Evolutionary conservation across 495 filamentous ascomycete species (phyloP), one percentile per base, ranked within the genome.

Genomic region (Penicillium manginii): DNA sequence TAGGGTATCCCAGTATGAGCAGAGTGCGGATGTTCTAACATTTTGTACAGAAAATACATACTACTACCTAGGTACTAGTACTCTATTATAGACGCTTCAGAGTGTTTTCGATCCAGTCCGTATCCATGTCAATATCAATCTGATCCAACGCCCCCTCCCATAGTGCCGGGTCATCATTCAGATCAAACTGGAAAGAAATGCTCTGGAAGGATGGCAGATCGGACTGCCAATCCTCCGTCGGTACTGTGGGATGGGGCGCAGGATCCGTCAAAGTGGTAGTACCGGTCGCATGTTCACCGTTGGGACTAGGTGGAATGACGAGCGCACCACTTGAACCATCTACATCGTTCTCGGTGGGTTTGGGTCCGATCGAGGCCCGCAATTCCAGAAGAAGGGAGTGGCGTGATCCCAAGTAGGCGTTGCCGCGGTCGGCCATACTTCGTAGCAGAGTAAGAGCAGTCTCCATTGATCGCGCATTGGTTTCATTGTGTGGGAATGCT

Each of bases 341-440:
- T 11, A 18, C 15, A 12, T 57, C 54, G n/a, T 26, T 51, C n/a
- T 10, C 35, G 1, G 40, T 18, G 14, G 54, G 40, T 8, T 52
- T 69, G 3, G 70, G 66, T 10, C 61, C 66, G 31, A 76, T 69
- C 10, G 68, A 55, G 1, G 73, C 68, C 14, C 66, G 61, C 5
- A 76, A 59, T 42, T 75, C 72, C 14, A 75, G 57, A 17, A 82
- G 64, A 14, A 80, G 55, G 7, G 74, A 66, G 51, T 80, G 78
- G 10, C 79, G 70, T 1, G 77, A 71, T 7, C 51, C 65, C 29
- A 82, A 66, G 35, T 81, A 76, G 14, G 70, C 70, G 57, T 82
- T 82, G 0, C 79, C 79, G 4, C 76, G 71, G 57, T 81, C 71
- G 18, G 75, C 78, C 79, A 82, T 80, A 18, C 66, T 66, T 2